phyloP scores from a whole-genome alignment of 2,329 filamentous ascomycete species.

The Fusarium transvaalense region DNA sequence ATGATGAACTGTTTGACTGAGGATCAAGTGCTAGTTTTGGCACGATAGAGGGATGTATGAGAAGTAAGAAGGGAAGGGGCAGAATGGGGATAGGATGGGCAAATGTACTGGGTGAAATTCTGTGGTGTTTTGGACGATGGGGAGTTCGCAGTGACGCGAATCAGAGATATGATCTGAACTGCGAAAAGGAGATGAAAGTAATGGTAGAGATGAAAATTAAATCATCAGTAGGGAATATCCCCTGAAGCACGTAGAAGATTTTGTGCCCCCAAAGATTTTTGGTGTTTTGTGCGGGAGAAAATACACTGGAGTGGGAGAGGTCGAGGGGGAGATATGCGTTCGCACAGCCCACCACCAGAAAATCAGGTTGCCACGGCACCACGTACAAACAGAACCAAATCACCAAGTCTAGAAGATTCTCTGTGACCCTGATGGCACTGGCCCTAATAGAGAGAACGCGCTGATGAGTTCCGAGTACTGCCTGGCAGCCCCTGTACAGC shows the following conservation, averaged over 20 bases:
- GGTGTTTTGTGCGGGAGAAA: not conserved
- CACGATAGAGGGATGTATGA: not conserved
- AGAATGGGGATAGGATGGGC: no score
- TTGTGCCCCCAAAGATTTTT: not conserved
- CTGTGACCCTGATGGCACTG: not conserved
- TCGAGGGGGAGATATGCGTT: conserved; percentile 7
- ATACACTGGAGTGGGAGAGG: not conserved
- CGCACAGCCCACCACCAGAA: conserved; percentile 3
- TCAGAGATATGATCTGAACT: not conserved
- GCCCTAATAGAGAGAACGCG: not conserved
- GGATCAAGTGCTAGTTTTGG: not conserved
- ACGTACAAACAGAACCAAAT: not conserved
- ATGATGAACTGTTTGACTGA: not conserved
- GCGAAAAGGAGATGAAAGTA: not conserved
- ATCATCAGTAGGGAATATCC: no score
- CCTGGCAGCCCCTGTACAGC: not conserved
- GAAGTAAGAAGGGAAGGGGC: not conserved
- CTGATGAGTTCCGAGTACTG: not conserved
- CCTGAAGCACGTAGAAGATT: not conserved
- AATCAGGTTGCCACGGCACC: conserved; percentile 11
- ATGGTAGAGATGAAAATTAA: not conserved
- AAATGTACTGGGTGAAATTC: not conserved
- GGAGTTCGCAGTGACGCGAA: not conserved
- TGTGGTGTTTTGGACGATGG: not conserved
- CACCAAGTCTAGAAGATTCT: not conserved